Evolutionary conservation across 768 basidiomycete species (phyloP), one percentile per base, ranked within the genome.

Genomic region (Mycena galericulata): DNA sequence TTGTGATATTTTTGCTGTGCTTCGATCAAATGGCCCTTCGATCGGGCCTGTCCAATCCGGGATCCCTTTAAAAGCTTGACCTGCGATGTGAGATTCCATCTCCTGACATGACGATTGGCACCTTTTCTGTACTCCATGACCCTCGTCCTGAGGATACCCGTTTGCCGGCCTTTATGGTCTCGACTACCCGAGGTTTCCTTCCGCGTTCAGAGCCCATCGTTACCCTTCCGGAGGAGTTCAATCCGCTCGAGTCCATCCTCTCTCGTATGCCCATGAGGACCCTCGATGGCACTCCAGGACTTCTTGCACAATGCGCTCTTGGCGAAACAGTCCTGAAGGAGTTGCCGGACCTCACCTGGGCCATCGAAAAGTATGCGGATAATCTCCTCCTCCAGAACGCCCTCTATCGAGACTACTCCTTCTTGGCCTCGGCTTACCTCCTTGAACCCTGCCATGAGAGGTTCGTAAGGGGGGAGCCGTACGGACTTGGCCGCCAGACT

Each of bases 351-450:
- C 67, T 75, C 27, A 65, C 64, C 8, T 60, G 51, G 62, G 73
- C 63, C n/a, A 62, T 77, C 22, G 73, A 77, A 41, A 70, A 75
- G 40, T 72, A 71, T 45, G 55, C 70, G 12, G 61, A 68, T 36
- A 67, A 74, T 51, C 75, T 73, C 7, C 62, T 65, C 27, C 64
- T 75, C 27, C 74, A 74, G 59, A 73, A 71, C n/a, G 76, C 76
- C 9, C 70, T 77, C 18, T 77, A 75, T 65, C 70, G 75, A 41
- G 73, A 75, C 59, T 76, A 71, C 59, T 74, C 73, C 38, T 79
- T 80, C 65, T 67, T 80, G 27, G 74, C 76, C 24, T 78, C 74
- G 4, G 77, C 78, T 1, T 79, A 79, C 51, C 70, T 79, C 29
- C 72, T 80, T 24, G 79, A 80, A 64, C 79, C 79, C 22, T 74